A percentile compares a stretch with the other conserved stretches of the same genome.
Evolutionary conservation across 331 rosid species (phyloP).

Genomic region (Prunus yedoensis): DNA sequence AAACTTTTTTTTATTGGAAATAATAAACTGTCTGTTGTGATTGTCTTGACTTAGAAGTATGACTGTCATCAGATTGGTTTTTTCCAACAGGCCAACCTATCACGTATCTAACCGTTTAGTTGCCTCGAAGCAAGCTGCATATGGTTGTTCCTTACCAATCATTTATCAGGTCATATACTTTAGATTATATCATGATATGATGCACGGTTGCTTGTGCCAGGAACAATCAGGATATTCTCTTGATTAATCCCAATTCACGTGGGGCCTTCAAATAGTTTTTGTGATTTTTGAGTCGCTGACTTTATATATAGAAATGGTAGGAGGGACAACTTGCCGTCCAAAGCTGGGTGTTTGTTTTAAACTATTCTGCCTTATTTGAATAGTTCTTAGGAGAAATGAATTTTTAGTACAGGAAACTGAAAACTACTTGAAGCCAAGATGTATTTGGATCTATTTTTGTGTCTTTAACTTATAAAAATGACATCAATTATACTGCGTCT

Average conservation of each 20-base stretch:
- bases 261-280: slow-evolving; percentile 24
- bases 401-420: not conserved
- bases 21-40: slow-evolving; percentile 4
- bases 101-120: not conserved
- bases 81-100: slow-evolving; percentile 22
- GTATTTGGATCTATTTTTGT: not conserved
- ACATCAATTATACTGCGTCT: not conserved
- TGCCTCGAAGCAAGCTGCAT: not conserved
- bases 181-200: not conserved
- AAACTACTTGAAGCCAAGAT: not conserved
- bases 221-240: slow-evolving; percentile 23
- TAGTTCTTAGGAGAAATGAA: slow-evolving; percentile 24
- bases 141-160: not conserved
- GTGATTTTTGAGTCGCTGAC: slow-evolving; percentile 27
- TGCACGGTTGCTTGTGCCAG: not conserved
- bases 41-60: not conserved
- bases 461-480: not conserved
- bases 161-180: not conserved
- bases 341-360: slow-evolving; percentile 18
- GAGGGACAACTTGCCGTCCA: slow-evolving; percentile 35
- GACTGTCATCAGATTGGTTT: slow-evolving; percentile 2
- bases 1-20: not conserved
- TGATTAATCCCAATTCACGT: slow-evolving; percentile 11
- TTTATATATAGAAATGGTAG: slow-evolving; percentile 18
- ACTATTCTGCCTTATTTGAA: slow-evolving; percentile 10